Evolutionary conservation across 495 filamentous ascomycete genomes (phyloP).

Genomic region (Aspergillus affinis): DNA sequence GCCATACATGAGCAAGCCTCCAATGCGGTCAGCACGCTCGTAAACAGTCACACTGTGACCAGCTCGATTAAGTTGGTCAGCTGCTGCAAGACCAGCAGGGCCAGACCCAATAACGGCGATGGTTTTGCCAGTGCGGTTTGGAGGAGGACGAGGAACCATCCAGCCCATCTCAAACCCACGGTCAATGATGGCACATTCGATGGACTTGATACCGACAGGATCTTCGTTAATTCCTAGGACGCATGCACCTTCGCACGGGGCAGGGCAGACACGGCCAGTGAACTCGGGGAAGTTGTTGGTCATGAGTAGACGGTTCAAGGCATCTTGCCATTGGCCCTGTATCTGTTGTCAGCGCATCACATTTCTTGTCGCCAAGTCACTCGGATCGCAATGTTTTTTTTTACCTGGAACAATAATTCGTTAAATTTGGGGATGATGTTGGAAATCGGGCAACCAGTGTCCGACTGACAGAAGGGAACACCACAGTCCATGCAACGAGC

Average conservation of each 20-base stretch:
- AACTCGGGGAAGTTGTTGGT: slow-evolving; percentile 99
- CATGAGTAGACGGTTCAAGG: slow-evolving; percentile 92
- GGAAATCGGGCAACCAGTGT: slow-evolving; percentile 95
- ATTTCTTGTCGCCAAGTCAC: too few relatives aligned
- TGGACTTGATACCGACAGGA: slow-evolving; percentile 97
- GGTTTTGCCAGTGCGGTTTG: slow-evolving; percentile 83
- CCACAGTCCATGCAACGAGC: slow-evolving; percentile 99
- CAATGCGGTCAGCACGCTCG: slow-evolving; percentile 90
- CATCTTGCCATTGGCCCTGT: slow-evolving; percentile 95
- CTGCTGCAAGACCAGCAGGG: slow-evolving; percentile 85
- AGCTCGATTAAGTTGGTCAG: slow-evolving; percentile 94
- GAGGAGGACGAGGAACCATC: slow-evolving; percentile 87
- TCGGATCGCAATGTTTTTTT: too few relatives aligned
- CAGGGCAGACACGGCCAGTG: slow-evolving; percentile 96
- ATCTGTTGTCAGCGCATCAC: too few relatives aligned
- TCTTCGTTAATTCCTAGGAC: slow-evolving; percentile 99
- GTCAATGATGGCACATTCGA: slow-evolving; percentile 99
- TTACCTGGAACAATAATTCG: slow-evolving; percentile 82
- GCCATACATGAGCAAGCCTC: slow-evolving; percentile 96
- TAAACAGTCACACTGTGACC: slow-evolving; percentile 93
- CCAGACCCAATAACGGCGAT: slow-evolving; percentile 94
- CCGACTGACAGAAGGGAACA: slow-evolving; percentile 98
- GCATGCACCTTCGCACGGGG: slow-evolving; percentile 96
- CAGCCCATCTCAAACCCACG: slow-evolving; percentile 99
- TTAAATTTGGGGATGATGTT: slow-evolving; percentile 99